phyloP scores from a whole-genome alignment of 2,329 filamentous ascomycete genomes.

The Xylariaceae sp. region DNA sequence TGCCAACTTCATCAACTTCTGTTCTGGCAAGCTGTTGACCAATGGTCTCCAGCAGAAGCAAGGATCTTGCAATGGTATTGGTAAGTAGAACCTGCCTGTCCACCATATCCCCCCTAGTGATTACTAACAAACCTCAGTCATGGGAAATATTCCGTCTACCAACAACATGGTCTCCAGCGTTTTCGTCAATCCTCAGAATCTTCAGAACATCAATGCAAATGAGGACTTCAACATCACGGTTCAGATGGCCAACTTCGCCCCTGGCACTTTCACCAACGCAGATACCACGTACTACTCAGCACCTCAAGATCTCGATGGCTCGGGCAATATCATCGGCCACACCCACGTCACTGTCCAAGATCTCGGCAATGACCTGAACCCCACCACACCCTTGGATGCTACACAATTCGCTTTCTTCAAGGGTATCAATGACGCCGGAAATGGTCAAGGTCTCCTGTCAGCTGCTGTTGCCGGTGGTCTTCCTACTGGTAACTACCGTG shows the following conservation, averaged over 20 bases:
- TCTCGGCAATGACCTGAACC: constrained; percentile 48
- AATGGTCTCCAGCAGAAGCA: constrained; percentile 55
- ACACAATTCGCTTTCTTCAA: constrained; percentile 60
- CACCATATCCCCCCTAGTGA: too few relatives aligned
- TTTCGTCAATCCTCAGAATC: constrained; percentile 50
- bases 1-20: constrained; percentile 63
- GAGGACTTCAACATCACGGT: constrained; percentile 51
- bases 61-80: constrained; percentile 62
- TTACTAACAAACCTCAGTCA: constrained; percentile 38
- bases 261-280: constrained; percentile 60
- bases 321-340: constrained; percentile 54
- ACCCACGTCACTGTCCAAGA: constrained; percentile 58
- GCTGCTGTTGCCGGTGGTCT: constrained; percentile 55
- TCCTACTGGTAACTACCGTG: constrained; percentile 59
- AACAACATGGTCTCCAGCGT: constrained; percentile 56
- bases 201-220: constrained; percentile 43
- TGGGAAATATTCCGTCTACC: constrained; percentile 57
- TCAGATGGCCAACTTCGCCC: constrained; percentile 48
- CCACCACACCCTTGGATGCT: constrained; percentile 49
- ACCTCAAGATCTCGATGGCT: constrained; percentile 48
- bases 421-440: constrained; percentile 60
- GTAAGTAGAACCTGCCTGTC: constrained; percentile 38
- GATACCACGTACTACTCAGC: constrained; percentile 58
- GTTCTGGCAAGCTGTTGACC: constrained; percentile 50
- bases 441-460: constrained; percentile 50